These are phyloP conservation scores for Colletotrichum sp. DNA, from an alignment of 2,329 filamentous ascomycete genomes.

Conservation along the genomic window DNA sequence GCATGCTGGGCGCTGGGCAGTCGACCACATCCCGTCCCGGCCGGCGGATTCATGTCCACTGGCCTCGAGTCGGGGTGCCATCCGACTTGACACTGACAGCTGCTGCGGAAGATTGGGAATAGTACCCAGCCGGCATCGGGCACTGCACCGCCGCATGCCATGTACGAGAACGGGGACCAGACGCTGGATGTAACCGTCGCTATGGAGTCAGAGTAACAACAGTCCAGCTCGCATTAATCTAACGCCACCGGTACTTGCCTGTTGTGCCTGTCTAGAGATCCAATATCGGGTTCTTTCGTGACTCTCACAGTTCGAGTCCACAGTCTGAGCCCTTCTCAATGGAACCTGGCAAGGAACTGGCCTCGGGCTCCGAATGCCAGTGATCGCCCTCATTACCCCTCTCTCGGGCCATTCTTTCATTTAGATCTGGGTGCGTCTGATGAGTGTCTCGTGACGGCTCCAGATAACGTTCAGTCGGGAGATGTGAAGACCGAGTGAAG, in stretches of 20 bases:
- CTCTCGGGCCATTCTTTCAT: background rate
- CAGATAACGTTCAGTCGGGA: background rate
- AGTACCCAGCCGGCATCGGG: background rate
- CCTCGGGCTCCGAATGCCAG: background rate
- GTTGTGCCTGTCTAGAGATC: background rate
- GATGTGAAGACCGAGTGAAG: background rate
- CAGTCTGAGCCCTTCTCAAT: background rate
- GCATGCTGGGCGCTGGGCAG: background rate
- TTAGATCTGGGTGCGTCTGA: background rate
- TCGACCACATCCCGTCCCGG: background rate
- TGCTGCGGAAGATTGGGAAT: background rate
- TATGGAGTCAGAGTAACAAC: background rate
- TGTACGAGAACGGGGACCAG: background rate
- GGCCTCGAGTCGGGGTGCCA: background rate
- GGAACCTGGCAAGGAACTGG: background rate
- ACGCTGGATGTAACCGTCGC: background rate
- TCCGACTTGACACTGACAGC: background rate
- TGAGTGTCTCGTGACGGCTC: background rate
- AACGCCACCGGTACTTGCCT: background rate
- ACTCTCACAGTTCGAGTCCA: background rate
- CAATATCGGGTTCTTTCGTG: background rate
- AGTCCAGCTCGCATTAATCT: background rate
- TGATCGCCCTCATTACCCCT: background rate
- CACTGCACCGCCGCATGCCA: slow-evolving; percentile 8
- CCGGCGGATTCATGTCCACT: background rate